phyloP scores from a whole-genome alignment of 2,329 filamentous ascomycete species.

The Trichoderma afroharzianum region DNA sequence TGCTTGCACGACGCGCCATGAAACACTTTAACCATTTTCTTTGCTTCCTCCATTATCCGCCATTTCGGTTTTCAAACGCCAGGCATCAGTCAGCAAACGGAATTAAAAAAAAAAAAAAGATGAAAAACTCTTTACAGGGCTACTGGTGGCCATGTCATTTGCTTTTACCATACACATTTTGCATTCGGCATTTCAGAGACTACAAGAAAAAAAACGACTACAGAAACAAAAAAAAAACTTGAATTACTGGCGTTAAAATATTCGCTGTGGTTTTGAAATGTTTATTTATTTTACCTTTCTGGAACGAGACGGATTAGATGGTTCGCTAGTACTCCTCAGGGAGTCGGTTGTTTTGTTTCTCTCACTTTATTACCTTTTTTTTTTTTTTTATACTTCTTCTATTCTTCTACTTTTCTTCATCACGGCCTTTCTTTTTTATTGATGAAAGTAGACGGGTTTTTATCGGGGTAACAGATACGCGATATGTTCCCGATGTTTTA shows the following conservation, averaged over 20 bases:
- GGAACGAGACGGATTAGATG: constrained; percentile 20
- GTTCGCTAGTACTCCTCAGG: constrained; percentile 20
- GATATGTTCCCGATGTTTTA: neutral
- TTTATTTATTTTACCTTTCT: constrained; percentile 3
- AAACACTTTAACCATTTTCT: neutral
- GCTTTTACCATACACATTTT: neutral
- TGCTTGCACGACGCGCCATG: constrained; percentile 15
- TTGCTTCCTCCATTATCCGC: neutral
- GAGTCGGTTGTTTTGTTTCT: constrained; percentile 13
- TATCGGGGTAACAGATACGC: neutral
- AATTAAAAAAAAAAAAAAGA: neutral
- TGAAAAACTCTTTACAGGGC: neutral
- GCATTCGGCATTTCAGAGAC: neutral
- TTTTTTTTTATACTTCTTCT: neutral
- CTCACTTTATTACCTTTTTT: neutral
- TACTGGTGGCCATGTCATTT: constrained; percentile 8
- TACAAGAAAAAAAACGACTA: neutral
- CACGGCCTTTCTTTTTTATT: neutral
- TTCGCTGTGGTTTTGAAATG: constrained; percentile 1
- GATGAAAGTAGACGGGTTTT: neutral
- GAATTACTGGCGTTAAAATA: neutral
- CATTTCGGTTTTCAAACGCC: neutral
- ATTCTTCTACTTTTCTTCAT: neutral
- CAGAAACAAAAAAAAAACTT: neutral
- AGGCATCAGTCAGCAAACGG: neutral